phyloP scores from a whole-genome alignment of 345 rosid genomes.

The Lumnitzera littorea region DNA sequence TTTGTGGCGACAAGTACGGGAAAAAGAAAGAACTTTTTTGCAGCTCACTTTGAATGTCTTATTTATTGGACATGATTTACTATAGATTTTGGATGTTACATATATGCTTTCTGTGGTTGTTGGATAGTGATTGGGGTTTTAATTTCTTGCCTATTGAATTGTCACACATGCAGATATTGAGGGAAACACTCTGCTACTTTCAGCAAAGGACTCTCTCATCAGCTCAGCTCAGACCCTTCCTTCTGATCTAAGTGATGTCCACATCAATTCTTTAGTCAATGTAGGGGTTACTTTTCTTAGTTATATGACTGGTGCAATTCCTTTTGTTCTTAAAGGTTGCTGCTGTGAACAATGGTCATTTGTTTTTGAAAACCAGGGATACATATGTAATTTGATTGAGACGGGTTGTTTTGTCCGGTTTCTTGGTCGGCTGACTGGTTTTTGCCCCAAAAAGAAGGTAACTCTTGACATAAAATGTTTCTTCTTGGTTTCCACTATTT shows the following conservation, averaged over 20 bases:
- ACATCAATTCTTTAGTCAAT: constrained; percentile 52
- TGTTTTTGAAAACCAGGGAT: constrained; percentile 53
- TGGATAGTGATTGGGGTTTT: not conserved
- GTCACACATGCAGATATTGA: constrained; percentile 51
- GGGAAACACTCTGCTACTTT: constrained; percentile 59
- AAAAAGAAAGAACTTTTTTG: no score
- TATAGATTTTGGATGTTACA: no score
- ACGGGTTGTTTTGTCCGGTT: constrained; percentile 94
- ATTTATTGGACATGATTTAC: no score
- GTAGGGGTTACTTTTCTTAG: constrained; percentile 29
- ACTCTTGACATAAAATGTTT: not conserved
- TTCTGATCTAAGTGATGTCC: constrained; percentile 53
- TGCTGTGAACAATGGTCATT: not conserved
- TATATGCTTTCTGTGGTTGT: no score
- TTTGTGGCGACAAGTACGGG: no score
- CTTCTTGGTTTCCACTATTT: not conserved
- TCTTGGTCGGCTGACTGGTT: constrained; percentile 95
- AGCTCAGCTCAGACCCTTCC: constrained; percentile 64
- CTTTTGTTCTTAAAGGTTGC: not conserved
- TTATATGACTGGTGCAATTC: constrained; percentile 1
- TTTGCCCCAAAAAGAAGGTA: constrained; percentile 87
- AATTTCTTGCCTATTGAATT: not conserved
- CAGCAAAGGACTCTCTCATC: constrained; percentile 78
- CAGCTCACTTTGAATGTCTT: no score
- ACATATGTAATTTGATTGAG: constrained; percentile 77